Evolutionary conservation across 1,284 basidiomycete genomes (phyloP), one percentile per base, ranked within the genome.

Genomic region (Rhodotorula sp.): DNA sequence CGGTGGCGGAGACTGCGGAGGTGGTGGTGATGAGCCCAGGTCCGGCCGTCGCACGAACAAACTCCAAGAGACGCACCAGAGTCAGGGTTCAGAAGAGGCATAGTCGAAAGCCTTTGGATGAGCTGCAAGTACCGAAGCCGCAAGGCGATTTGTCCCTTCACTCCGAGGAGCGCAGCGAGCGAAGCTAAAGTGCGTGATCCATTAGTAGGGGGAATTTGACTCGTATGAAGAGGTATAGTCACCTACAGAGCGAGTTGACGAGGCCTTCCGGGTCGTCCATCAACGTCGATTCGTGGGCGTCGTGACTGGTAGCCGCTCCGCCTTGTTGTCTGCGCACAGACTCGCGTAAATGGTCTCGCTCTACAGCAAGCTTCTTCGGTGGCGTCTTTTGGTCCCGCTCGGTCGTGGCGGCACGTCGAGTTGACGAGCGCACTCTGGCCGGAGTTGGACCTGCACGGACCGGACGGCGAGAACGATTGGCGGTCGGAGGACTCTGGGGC

Each of bases 101-200:
- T 1, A 42, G 37, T 42, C 37, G 37, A 42, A 42, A 42, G 37
- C 37, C 37, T 42, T 24, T 49, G 82, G 59, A 89, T 86, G 17
- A 87, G 81, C 42, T 80, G 80, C 48, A 84, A 77, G 24, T 80
- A 71, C 46, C 84, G 84, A 24, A 87, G 79, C 61, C 83, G 83
- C 29, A 81, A 79, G 8, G 85, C 77, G 3, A 82, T 76, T 60
- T 85, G 80, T 0, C 85, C 86, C 1, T 85, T 80, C 10, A 93
- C 77, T 7, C 90, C 89, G n/a, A 91, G 84, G 42, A 93, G 81
- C 49, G 87, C 84, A 0, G 87, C 80, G 17, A 86, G 83, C 69
- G 88, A 84, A 62, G 87, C 91, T 90, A 75, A 48, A 12, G 70
- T 37, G n/a, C 37, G 4, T 14, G 37, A 42, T 37, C 37, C 37